phyloP scores from a whole-genome alignment of 352 stramenopile species.

The Vaucheria bursata region DNA sequence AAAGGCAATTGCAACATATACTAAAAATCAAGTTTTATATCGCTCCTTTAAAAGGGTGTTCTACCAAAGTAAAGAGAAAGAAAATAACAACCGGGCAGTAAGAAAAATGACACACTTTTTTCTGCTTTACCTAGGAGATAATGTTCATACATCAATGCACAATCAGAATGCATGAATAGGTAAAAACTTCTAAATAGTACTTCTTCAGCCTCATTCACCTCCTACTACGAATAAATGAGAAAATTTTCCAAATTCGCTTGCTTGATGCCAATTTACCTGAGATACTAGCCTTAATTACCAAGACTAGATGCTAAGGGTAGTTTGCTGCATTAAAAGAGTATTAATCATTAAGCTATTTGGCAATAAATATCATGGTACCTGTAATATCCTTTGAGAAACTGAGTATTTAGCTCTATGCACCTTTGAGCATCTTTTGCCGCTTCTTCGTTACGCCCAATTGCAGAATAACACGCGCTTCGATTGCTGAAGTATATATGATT shows the following conservation, averaged over 20 bases:
- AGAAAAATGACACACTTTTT: too few relatives aligned
- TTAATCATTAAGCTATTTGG: not conserved
- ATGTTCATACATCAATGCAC: too few relatives aligned
- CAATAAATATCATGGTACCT: conserved; percentile 12
- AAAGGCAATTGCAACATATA: too few relatives aligned
- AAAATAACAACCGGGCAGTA: too few relatives aligned
- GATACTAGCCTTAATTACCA: not conserved
- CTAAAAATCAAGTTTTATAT: too few relatives aligned
- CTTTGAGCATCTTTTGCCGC: conserved; percentile 64
- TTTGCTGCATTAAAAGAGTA: not conserved
- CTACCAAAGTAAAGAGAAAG: too few relatives aligned
- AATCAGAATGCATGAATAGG: too few relatives aligned
- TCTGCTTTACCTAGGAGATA: too few relatives aligned
- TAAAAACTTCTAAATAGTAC: too few relatives aligned
- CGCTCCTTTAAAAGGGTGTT: too few relatives aligned
- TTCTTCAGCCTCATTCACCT: too few relatives aligned
- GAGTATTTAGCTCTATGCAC: conserved; percentile 72
- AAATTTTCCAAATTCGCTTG: not conserved
- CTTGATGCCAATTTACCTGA: not conserved
- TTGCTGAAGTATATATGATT: conserved; percentile 87
- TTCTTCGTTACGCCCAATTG: conserved; percentile 18
- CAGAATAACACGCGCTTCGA: conserved; percentile 50
- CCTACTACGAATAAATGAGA: not conserved
- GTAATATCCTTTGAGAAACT: conserved; percentile 80
- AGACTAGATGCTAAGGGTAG: not conserved